Conservation (phyloP, 371 early-diverging fungal genomes). For the Actinomortierella wolfii region DNA sequence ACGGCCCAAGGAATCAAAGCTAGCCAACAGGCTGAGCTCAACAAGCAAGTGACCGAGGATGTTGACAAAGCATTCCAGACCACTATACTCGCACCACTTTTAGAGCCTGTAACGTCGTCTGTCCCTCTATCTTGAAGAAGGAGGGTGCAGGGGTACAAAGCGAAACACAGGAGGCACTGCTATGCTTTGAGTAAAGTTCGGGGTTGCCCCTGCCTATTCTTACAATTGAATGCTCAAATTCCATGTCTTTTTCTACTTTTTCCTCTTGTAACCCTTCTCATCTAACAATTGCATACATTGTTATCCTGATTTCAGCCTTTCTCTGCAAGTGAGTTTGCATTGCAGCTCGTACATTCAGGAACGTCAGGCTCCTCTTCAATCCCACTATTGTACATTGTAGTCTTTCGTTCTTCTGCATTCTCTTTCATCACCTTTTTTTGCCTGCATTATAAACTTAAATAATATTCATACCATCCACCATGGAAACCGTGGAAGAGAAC, state of each 20-base stretch:
- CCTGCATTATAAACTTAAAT: conserved; percentile 4
- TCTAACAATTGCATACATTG: no score
- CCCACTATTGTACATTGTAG: no score
- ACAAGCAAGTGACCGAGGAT: conserved; percentile 18
- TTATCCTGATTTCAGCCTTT: conserved; percentile 3
- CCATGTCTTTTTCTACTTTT: background rate
- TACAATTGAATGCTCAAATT: background rate
- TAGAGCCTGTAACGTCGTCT: background rate
- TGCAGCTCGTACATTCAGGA: background rate
- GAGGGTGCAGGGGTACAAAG: no score
- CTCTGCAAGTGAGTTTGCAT: no score
- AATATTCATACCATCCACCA: no score
- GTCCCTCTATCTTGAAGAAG: no score
- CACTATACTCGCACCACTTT: conserved; percentile 13
- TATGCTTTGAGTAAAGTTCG: no score
- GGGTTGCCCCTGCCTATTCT: background rate
- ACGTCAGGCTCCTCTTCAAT: no score
- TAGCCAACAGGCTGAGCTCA: conserved; percentile 35
- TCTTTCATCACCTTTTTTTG: background rate
- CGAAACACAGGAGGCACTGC: no score
- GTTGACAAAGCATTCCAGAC: conserved; percentile 29
- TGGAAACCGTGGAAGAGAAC: no score
- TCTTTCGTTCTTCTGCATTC: background rate
- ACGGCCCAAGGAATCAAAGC: conserved; percentile 44
- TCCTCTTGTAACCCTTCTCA: background rate